Percentiles rank a stretch among this genome's conserved stretches.
phyloP scores from a whole-genome alignment of 2,329 filamentous ascomycete genomes.

The Aspergillus uvarum region DNA sequence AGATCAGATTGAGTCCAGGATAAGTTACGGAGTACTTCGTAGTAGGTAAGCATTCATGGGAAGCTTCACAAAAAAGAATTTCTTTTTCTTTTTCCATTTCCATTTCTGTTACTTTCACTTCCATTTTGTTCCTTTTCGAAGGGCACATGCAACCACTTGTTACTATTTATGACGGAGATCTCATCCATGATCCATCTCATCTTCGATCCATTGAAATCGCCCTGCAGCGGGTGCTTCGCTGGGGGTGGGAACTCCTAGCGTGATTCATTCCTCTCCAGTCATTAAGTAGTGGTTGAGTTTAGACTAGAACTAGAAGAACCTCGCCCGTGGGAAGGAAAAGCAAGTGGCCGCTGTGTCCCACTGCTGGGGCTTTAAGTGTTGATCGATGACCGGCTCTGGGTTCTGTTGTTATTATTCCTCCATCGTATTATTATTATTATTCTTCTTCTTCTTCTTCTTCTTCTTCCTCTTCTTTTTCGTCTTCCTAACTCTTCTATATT shows the following conservation, averaged over 20 bases:
- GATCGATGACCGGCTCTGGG: slow-evolving; percentile 18
- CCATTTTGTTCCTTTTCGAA: neutral
- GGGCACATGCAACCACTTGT: neutral
- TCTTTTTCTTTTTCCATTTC: too few relatives aligned
- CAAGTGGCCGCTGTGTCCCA: slow-evolving; percentile 18
- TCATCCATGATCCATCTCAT: neutral
- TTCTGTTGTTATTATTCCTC: slow-evolving; percentile 15
- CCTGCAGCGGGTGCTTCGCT: slow-evolving; percentile 11
- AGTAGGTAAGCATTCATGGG: neutral
- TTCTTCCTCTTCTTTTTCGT: neutral
- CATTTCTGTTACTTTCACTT: neutral
- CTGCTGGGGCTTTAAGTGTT: slow-evolving; percentile 18
- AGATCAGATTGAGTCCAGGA: neutral
- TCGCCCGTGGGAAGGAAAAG: slow-evolving; percentile 15
- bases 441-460: slow-evolving; percentile 14
- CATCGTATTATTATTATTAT: neutral
- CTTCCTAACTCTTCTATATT: slow-evolving; percentile 4
- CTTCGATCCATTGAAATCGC: slow-evolving; percentile 4
- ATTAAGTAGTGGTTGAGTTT: slow-evolving; percentile 9
- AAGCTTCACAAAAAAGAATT: neutral
- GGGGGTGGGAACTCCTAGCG: slow-evolving; percentile 24
- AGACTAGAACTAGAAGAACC: slow-evolving; percentile 19
- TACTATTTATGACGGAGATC: neutral
- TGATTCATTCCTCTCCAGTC: slow-evolving; percentile 21
- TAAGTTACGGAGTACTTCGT: neutral